A percentile compares a stretch with the other conserved stretches of the same genome.
Evolutionary conservation across 345 rosid genomes (phyloP).

Genomic region (Citrus maxima): DNA sequence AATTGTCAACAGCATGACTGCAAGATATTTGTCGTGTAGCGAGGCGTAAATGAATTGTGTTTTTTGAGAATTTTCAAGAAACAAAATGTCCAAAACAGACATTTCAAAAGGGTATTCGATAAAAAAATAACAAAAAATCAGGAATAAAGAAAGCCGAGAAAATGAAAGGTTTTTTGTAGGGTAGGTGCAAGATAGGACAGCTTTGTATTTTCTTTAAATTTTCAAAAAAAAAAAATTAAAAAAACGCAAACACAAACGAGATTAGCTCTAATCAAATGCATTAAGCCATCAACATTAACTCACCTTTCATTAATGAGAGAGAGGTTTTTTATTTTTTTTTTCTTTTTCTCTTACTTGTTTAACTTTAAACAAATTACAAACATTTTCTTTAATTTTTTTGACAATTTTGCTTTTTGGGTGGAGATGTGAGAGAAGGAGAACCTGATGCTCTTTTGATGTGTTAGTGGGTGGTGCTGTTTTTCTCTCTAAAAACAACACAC

Average conservation of each 20-base stretch:
- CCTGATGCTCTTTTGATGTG: conserved; percentile 67
- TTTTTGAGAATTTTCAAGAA: not conserved
- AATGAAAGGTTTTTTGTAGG: conserved; percentile 24
- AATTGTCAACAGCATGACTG: no score
- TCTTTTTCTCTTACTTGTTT: no score
- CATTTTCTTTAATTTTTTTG: not conserved
- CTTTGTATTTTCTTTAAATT: conserved; percentile 6
- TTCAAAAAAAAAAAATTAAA: not conserved
- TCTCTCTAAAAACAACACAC: conserved; percentile 3
- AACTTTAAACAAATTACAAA: no score
- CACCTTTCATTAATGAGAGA: no score
- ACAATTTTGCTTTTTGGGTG: conserved; percentile 27
- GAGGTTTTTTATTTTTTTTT: no score
- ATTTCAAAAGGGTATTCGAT: not conserved
- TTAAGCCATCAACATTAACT: no score
- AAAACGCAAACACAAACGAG: not conserved
- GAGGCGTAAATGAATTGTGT: not conserved
- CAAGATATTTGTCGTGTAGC: conserved; percentile 20
- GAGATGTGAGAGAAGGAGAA: conserved; percentile 23
- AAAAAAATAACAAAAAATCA: conserved; percentile 17
- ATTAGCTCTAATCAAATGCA: no score
- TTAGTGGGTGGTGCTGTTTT: conserved; percentile 63
- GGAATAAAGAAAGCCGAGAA: conserved; percentile 22
- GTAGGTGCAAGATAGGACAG: conserved; percentile 39
- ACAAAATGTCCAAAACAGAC: conserved; percentile 13